A percentile compares a stretch with the other conserved stretches of the same genome.
Conservation (phyloP, 2,329 filamentous ascomycete genomes). For the Ophiocordyceps camponoti-leonardi region DNA sequence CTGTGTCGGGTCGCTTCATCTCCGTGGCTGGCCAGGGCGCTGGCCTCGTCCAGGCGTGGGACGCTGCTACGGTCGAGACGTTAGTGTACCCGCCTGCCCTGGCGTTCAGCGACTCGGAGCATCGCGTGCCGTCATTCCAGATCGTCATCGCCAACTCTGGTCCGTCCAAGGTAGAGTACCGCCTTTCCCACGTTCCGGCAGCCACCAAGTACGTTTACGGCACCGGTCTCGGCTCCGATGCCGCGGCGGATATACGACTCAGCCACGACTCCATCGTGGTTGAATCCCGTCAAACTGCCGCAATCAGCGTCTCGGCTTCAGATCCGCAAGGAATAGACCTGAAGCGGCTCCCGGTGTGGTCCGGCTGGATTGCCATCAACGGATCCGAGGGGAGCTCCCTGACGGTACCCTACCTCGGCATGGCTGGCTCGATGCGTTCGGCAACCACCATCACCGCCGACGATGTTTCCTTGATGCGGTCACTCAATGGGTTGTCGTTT, state of each 20-base stretch:
- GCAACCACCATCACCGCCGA: not conserved
- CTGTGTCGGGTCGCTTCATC: not conserved
- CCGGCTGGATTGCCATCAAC: constrained; percentile 3
- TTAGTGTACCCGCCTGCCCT: constrained; percentile 2
- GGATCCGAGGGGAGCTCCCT: constrained; percentile 2
- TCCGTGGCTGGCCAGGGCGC: constrained; percentile 3
- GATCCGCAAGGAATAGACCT: not conserved
- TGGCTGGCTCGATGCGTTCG: constrained; percentile 1
- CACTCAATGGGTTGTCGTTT: not conserved
- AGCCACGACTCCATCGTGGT: constrained; percentile 2
- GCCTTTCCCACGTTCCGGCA: not conserved
- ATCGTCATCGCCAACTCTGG: not conserved
- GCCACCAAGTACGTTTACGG: not conserved
- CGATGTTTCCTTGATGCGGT: not conserved
- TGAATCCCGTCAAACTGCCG: not conserved
- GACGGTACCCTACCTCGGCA: constrained; percentile 3
- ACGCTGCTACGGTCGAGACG: constrained; percentile 2
- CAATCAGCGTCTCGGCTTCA: constrained; percentile 1
- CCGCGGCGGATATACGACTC: constrained; percentile 1
- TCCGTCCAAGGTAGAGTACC: not conserved
- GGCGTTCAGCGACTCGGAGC: constrained; percentile 3
- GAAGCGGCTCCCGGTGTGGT: constrained; percentile 2
- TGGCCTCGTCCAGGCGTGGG: constrained; percentile 2
- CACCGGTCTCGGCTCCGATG: not conserved
- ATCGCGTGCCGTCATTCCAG: not conserved